Base-by-base conservation (phyloP, 768 basidiomycete genomes). In the Suillus ampliporus region DNA sequence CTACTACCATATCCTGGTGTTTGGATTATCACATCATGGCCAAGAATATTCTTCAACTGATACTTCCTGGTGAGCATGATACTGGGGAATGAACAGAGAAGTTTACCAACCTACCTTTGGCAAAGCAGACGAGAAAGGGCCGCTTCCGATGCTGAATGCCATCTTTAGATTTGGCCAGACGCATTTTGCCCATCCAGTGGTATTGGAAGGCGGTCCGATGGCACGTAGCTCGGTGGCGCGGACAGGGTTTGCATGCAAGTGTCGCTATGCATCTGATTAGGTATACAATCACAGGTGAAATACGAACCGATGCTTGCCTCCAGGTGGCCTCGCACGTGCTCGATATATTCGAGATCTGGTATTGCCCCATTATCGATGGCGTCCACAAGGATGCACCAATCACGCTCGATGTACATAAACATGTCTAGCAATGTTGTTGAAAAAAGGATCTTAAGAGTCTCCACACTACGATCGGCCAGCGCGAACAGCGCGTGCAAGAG, bases 321-420 rank as follows among this genome's bases (percentile, higher is more conserved):
- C 43, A 70, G 69, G 43, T 67, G 62, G 19, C 67, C 19, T n/a
- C 54, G 61, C 21, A 72, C 67, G 26, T 67, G 61, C 3, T 50
- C 48, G 7, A 52, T 61, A 48, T 69, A 62, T 50, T 72, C 71
- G 53, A 61, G 62, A 10, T 67, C 54, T 2, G 65, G 71, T 4
- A 70, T 34, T n/a, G 47, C 26, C 8, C 71, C 64, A 0, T 62
- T 70, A 48, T 66, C 67, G 17, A 73, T 43, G 53, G 57, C 47
- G 14, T 59, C 14, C 13, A 72, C 37, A 31, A 70, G 65, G 6
- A 8, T 43, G 26, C 64, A 61, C 69, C 71, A 72, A 38, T 72
- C 69, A n/a, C 70, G 59, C 21, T 68, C 71, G 60, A 72, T 63
- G 50, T 60, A 61, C 14, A 62, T 61, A n/a, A 67, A 57, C 69